Conservation (phyloP, 805 yeast genomes). For the Zygotorulaspora chibaensis region DNA sequence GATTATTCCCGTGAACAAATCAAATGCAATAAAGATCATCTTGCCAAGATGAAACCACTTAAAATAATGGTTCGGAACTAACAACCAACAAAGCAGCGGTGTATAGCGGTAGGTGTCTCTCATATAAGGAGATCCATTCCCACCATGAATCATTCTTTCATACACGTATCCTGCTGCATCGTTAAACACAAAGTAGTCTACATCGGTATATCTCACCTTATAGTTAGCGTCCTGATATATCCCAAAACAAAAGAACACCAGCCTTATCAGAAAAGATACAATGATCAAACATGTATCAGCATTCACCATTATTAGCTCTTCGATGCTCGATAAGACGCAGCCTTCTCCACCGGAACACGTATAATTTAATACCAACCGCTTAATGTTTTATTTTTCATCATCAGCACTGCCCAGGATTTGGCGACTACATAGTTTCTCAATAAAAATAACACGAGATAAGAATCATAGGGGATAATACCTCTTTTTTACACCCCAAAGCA, state of each 20-base stretch:
- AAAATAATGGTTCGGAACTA: slow-evolving; percentile 57
- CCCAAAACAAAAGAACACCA: slow-evolving; percentile 71
- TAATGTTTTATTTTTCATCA: not conserved
- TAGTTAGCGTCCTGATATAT: slow-evolving; percentile 77
- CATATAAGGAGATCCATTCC: slow-evolving; percentile 59
- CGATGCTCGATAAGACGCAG: not conserved
- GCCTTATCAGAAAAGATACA: slow-evolving; percentile 40
- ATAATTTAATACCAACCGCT: not conserved
- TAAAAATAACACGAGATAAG: not conserved
- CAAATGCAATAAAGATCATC: slow-evolving; percentile 68
- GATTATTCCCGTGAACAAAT: slow-evolving; percentile 72
- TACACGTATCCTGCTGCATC: slow-evolving; percentile 80
- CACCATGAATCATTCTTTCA: slow-evolving; percentile 34
- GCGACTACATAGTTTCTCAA: too few species aligned
- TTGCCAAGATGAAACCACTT: slow-evolving; percentile 71
- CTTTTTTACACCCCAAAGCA: not conserved
- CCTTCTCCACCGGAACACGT: not conserved
- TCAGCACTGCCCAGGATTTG: not conserved
- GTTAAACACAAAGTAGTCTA: slow-evolving; percentile 88
- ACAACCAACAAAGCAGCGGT: slow-evolving; percentile 80
- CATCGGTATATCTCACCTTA: slow-evolving; percentile 85
- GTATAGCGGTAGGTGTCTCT: slow-evolving; percentile 93
- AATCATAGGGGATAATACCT: not conserved
- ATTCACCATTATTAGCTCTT: slow-evolving; percentile 2
- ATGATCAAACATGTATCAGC: slow-evolving; percentile 7